Base-by-base conservation (phyloP, 2,329 filamentous ascomycete genomes). In the Huntiella decipiens region DNA sequence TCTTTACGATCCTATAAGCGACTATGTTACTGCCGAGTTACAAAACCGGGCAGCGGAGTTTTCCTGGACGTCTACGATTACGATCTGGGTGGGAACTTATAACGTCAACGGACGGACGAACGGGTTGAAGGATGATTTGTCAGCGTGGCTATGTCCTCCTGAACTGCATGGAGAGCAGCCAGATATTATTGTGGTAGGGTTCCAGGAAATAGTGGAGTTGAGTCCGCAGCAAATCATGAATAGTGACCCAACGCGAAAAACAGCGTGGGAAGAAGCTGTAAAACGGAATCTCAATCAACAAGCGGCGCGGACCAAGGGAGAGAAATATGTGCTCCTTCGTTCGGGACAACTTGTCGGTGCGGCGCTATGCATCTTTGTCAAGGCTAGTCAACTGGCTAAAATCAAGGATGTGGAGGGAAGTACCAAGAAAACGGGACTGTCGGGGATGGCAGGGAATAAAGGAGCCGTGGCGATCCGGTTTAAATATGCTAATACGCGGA, bases 221-320 rank as follows among this genome's bases (percentile, higher is more conserved):
- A 95, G 85, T 54, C 91, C 92, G 12, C 88, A 96, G 59, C 91
- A 98, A 57, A 96, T 98, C 56, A 95, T 98, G 86, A 94, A 92
- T 53, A 96, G 87, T 50, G 88, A 98, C 58, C 91, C 91, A 1
- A 76, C 78, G 3, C 74, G 83, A 45, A 83, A 88, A 53, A 78
- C 85, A 52, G 65, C 79, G 15, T 98, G 91, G 91, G 91, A 98
- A 58, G 65, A 70, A 45, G 79, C 82, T 3, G 86, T 96, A 17
- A 79, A 79, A 52, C 68, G 67, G 39, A 84, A 79, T 11, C 63
- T 98, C 35, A 95, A 96, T 54, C 62, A 64, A 8, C 74, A 81
- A 52, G 77, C 84, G 13, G 70, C 71, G 36, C 66, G 66, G 48
- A 66, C 71, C 16, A 76, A 76, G 0, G 73, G 74, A 4, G 79